A percentile compares a stretch with the other conserved stretches of the same genome.
phyloP scores from a whole-genome alignment of 495 filamentous ascomycete genomes.

The Cercophora newfieldiana region DNA sequence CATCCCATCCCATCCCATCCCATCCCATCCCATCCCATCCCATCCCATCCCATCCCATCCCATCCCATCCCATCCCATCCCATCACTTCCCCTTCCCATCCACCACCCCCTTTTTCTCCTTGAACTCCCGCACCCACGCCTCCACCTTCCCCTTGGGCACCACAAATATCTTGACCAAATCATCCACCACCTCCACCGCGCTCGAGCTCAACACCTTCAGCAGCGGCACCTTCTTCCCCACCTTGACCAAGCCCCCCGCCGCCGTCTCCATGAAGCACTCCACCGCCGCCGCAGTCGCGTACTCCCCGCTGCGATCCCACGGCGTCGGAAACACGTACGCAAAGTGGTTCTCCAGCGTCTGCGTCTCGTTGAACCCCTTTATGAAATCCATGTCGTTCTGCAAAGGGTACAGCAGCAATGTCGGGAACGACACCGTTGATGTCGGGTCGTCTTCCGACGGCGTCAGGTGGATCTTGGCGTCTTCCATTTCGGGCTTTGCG shows the following conservation, averaged over 20 bases:
- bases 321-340: conserved; percentile 75
- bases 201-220: conserved; percentile 70
- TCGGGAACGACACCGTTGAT: conserved; percentile 71
- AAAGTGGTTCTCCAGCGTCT: conserved; percentile 69
- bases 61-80: neutral
- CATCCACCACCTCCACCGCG: conserved; percentile 87
- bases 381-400: conserved; percentile 84
- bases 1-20: too few species aligned
- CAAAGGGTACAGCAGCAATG: conserved; percentile 77
- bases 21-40: too few species aligned
- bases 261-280: conserved; percentile 89
- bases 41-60: neutral
- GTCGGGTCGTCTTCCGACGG: conserved; percentile 73
- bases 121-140: conserved; percentile 82
- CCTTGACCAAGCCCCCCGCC: conserved; percentile 78
- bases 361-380: conserved; percentile 75
- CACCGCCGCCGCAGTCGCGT: conserved; percentile 61
- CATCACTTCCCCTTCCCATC: neutral
- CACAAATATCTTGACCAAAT: conserved; percentile 75
- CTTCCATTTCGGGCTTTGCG: conserved; percentile 81
- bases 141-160: conserved; percentile 67
- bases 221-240: conserved; percentile 79
- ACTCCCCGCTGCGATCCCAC: conserved; percentile 78
- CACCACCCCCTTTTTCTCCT: conserved; percentile 42
- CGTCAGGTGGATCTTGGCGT: conserved; percentile 63